Evolutionary conservation across 2,329 filamentous ascomycete genomes (phyloP).

Genomic region (Aspergillus floridensis): DNA sequence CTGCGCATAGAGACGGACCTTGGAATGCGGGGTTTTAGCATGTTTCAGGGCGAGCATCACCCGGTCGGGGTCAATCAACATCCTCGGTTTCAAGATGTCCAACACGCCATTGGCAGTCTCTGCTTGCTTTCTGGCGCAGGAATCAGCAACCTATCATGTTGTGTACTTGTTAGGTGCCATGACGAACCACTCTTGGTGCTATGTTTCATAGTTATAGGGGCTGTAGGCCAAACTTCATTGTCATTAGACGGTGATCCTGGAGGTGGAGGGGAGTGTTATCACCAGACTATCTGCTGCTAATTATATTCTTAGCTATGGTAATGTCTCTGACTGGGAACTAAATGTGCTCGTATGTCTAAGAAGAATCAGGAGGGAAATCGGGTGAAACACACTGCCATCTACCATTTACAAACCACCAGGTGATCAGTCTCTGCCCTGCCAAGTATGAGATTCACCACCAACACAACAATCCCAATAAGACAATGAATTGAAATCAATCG

Average conservation of each 20-base stretch:
- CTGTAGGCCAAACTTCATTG: neutral
- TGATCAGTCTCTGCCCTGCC: neutral
- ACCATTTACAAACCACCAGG: neutral
- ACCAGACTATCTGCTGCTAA: neutral
- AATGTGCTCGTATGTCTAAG: too few relatives aligned
- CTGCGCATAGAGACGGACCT: conserved; percentile 1
- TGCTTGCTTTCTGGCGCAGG: too few relatives aligned
- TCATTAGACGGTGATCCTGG: neutral
- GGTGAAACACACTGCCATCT: too few relatives aligned
- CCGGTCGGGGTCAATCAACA: conserved; percentile 5
- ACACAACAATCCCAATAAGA: neutral
- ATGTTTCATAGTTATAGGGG: neutral
- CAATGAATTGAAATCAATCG: neutral
- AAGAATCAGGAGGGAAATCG: too few relatives aligned
- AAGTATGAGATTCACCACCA: neutral
- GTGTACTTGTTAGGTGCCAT: neutral
- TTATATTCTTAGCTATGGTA: neutral
- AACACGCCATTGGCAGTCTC: conserved; percentile 6
- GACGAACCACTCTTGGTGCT: neutral
- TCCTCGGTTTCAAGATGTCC: conserved; percentile 16
- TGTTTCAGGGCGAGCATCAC: conserved; percentile 21
- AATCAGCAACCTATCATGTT: neutral
- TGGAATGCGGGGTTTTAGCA: conserved; percentile 22
- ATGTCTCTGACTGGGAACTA: too few relatives aligned
- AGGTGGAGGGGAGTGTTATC: neutral